Conservation (phyloP, 495 filamentous ascomycete species). For the Opeltia flavorubescens region DNA sequence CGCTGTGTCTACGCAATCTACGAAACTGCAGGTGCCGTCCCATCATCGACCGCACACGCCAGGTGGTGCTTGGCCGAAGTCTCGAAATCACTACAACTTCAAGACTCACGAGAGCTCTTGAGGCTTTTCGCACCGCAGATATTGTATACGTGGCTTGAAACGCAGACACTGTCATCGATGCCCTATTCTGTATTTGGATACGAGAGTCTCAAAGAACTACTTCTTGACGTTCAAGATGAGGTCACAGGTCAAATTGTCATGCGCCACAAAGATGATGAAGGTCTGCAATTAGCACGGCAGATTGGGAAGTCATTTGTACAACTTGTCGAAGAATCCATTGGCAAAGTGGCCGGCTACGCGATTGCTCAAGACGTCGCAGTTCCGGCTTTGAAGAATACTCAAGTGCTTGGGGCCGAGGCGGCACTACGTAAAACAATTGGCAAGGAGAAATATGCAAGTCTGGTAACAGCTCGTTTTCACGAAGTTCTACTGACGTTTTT, state of each 20-base stretch:
- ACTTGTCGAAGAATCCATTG: conserved; percentile 54
- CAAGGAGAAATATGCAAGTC: conserved; percentile 41
- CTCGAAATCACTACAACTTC: conserved; percentile 46
- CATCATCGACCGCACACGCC: conserved; percentile 50
- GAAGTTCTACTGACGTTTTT: conserved; percentile 64
- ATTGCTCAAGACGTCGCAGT: conserved; percentile 63
- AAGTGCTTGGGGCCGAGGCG: conserved; percentile 49
- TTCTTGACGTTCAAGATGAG: conserved; percentile 65
- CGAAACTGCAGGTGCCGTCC: conserved; percentile 63
- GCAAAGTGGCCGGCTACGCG: conserved; percentile 70
- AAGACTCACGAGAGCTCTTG: conserved; percentile 55
- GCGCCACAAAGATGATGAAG: conserved; percentile 55
- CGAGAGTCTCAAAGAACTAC: conserved; percentile 47
- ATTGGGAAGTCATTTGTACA: conserved; percentile 40
- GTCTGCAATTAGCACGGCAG: conserved; percentile 38
- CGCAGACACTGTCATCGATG: conserved; percentile 46
- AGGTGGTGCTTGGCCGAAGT: conserved; percentile 52
- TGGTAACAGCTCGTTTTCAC: conserved; percentile 55
- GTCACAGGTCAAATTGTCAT: conserved; percentile 71
- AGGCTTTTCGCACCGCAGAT: conserved; percentile 81
- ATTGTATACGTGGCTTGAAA: conserved; percentile 80
- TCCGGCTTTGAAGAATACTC: conserved; percentile 33
- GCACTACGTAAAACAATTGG: conserved; percentile 57
- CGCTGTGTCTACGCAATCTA: conserved; percentile 85
- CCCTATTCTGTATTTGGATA: conserved; percentile 79